These are phyloP conservation scores for Coniferiporia weirii DNA, from an alignment of 1,284 basidiomycete genomes.

Conservation along the genomic window DNA sequence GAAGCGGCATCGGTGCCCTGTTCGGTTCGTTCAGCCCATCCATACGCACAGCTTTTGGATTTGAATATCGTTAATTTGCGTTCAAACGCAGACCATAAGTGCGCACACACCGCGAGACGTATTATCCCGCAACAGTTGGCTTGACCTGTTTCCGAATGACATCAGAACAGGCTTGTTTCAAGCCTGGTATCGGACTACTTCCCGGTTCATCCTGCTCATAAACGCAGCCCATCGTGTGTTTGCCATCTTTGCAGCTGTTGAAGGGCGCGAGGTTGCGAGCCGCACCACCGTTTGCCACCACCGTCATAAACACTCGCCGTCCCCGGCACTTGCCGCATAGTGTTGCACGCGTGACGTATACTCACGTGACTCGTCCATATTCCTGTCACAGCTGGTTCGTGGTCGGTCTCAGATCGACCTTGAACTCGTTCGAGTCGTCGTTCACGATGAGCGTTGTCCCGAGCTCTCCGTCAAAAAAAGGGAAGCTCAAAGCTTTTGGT, in stretches of 20 bases:
- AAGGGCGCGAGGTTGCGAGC: background rate
- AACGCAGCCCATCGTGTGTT: slow-evolving; percentile 13
- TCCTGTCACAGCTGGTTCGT: background rate
- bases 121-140: slow-evolving; percentile 7
- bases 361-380: background rate
- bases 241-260: slow-evolving; percentile 4
- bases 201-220: slow-evolving; percentile 13
- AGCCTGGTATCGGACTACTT: background rate
- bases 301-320: too few species aligned
- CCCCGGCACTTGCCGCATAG: background rate
- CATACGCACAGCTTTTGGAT: slow-evolving; percentile 61
- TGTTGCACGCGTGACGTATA: background rate
- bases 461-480: slow-evolving; percentile 35
- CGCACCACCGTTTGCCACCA: background rate
- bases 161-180: background rate
- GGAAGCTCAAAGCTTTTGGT: slow-evolving; percentile 31
- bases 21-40: slow-evolving; percentile 58
- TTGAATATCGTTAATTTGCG: background rate
- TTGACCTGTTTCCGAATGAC: slow-evolving; percentile 4
- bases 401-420: background rate
- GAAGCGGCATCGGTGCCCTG: slow-evolving; percentile 55
- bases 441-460: background rate
- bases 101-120: slow-evolving; percentile 10
- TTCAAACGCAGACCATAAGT: background rate
- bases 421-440: background rate